Percentiles rank a stretch among this genome's conserved stretches.
Evolutionary conservation across 2,329 filamentous ascomycete genomes (phyloP).

Genomic region (Fusarium sp.): DNA sequence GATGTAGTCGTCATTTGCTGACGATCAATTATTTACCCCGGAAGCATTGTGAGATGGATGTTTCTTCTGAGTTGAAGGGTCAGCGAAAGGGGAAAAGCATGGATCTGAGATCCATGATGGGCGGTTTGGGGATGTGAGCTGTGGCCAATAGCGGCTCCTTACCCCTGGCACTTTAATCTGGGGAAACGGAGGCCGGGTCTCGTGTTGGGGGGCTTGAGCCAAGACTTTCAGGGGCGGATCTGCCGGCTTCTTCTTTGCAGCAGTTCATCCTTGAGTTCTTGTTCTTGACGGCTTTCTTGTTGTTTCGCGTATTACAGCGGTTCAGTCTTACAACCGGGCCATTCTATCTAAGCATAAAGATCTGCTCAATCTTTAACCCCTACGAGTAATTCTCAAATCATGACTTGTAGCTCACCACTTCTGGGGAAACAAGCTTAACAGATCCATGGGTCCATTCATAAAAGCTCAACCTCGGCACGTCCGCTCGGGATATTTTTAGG

Average conservation of each 20-base stretch:
- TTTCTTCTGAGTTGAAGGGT: neutral
- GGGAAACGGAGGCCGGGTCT: neutral
- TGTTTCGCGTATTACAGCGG: too few relatives aligned
- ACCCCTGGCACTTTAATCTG: slow-evolving; percentile 20
- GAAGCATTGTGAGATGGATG: slow-evolving; percentile 15
- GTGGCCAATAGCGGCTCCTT: neutral
- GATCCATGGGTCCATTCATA: neutral
- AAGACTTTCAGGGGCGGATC: neutral
- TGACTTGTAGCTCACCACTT: neutral
- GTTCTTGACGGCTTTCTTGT: neutral
- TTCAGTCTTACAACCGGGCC: neutral
- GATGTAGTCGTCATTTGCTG: slow-evolving; percentile 13
- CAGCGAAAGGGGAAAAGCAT: neutral
- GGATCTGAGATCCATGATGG: slow-evolving; percentile 10
- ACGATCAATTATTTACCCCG: slow-evolving; percentile 6
- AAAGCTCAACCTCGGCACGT: neutral
- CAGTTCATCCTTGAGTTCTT: neutral
- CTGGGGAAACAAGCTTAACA: neutral
- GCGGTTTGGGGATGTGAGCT: neutral
- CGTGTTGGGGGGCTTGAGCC: neutral
- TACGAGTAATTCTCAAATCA: neutral
- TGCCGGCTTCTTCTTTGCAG: neutral
- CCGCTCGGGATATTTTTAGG: neutral
- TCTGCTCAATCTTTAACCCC: neutral
- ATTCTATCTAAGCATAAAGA: neutral